A percentile compares a stretch with the other conserved stretches of the same genome.
Conservation (phyloP, 1,139 yeast species). For the Schwanniomyces etchellsii region DNA sequence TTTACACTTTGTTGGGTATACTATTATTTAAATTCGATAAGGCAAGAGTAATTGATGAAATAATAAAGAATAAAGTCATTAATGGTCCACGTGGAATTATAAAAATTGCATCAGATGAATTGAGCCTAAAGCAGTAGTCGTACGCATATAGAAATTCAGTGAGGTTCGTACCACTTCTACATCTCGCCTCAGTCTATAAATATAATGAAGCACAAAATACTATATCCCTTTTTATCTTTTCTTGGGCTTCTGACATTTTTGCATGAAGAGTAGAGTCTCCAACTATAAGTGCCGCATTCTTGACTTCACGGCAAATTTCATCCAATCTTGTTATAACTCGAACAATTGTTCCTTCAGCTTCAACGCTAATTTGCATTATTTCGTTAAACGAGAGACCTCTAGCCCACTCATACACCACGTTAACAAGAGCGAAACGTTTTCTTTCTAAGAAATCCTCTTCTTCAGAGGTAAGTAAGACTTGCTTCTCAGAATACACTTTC, state of each 20-base stretch:
- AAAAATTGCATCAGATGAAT: slow-evolving; percentile 11
- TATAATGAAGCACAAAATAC: slow-evolving; percentile 96
- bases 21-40: slow-evolving; percentile 24
- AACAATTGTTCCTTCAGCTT: slow-evolving; percentile 97
- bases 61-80: slow-evolving; percentile 24
- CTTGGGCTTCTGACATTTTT: slow-evolving; percentile 91
- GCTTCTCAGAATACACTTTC: slow-evolving; percentile 58
- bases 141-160: slow-evolving; percentile 1
- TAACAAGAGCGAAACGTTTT: slow-evolving; percentile 83
- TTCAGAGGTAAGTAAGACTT: slow-evolving; percentile 73
- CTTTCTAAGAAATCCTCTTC: slow-evolving; percentile 81
- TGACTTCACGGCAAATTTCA: slow-evolving; percentile 92
- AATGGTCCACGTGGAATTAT: slow-evolving; percentile 25
- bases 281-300: slow-evolving; percentile 88
- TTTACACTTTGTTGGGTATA: slow-evolving; percentile 36
- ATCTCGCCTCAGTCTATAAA: slow-evolving; percentile 28
- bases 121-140: too few relatives aligned
- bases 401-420: slow-evolving; percentile 98
- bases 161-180: too few relatives aligned
- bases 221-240: slow-evolving; percentile 89
- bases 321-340: slow-evolving; percentile 91
- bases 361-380: slow-evolving; percentile 81
- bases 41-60: slow-evolving; percentile 15
- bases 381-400: slow-evolving; percentile 88
- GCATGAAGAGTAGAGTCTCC: slow-evolving; percentile 87